phyloP scores from a whole-genome alignment of 176 grass and related monocot species.

The Eleusine coracana region DNA sequence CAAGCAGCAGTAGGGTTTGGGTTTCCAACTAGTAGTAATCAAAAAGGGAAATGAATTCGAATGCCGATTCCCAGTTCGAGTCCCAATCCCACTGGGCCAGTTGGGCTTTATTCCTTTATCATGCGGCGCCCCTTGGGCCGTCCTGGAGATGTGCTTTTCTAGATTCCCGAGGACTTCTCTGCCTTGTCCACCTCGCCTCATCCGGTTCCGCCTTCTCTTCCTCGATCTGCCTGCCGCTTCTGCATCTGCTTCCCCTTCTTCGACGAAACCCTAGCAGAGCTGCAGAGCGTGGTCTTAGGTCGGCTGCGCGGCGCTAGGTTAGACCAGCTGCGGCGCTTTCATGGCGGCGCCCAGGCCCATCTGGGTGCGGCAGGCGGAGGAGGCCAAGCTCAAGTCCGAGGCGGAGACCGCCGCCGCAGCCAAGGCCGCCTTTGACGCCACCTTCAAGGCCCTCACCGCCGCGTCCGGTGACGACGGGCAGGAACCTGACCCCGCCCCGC shows the following conservation, averaged over 20 bases:
- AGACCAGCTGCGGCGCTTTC: neutral
- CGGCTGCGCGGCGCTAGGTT: neutral
- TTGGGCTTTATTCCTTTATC: neutral
- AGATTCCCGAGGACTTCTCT: neutral
- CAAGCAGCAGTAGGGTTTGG: neutral
- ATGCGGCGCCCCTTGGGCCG: neutral
- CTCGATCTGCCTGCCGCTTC: neutral
- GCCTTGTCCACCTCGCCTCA: neutral
- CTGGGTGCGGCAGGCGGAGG: conserved; percentile 95
- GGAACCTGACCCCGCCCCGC: conserved; percentile 13
- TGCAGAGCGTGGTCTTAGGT: neutral
- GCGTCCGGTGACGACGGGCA: conserved; percentile 31
- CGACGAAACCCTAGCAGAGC: conserved; percentile 38
- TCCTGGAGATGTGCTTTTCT: neutral
- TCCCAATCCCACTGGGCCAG: neutral
- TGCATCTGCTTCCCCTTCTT: conserved; percentile 10
- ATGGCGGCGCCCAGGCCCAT: conserved; percentile 73
- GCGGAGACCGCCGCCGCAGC: conserved; percentile 82
- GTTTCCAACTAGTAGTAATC: too few species aligned
- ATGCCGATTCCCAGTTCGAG: neutral
- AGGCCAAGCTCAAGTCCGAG: conserved; percentile 95
- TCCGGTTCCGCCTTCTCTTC: neutral
- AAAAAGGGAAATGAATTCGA: neutral
- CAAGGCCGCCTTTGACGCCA: conserved; percentile 95
- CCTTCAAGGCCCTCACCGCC: conserved; percentile 67